phyloP scores from a whole-genome alignment of 306 rosid species.

The Dryas alaskensis region DNA sequence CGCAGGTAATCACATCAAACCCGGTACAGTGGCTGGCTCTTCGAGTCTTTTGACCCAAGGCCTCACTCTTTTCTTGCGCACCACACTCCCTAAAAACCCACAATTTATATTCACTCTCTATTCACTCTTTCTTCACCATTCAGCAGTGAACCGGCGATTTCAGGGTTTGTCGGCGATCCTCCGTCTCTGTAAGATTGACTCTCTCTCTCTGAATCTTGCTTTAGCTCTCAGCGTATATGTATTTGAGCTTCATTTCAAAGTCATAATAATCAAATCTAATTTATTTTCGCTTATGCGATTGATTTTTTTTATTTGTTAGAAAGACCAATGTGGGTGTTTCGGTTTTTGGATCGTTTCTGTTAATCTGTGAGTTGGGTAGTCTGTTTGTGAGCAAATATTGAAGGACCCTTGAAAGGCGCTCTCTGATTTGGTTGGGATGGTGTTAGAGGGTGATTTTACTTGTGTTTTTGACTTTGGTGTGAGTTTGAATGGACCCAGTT shows the following conservation, averaged over 20 bases:
- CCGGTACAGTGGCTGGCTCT: background rate
- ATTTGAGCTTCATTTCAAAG: background rate
- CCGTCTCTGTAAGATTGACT: background rate
- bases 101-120: background rate
- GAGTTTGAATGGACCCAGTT: background rate
- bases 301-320: background rate
- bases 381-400: background rate
- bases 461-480: background rate
- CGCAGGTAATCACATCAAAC: background rate
- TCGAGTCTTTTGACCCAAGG: background rate
- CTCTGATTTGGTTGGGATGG: background rate
- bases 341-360: background rate
- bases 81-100: background rate
- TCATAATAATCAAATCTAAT: background rate
- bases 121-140: background rate
- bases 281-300: background rate
- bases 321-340: background rate
- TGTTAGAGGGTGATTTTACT: background rate
- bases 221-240: background rate
- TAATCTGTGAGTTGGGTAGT: background rate
- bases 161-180: background rate
- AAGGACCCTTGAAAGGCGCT: background rate
- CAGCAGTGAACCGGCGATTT: background rate
- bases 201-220: background rate
- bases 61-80: background rate